Evolutionary conservation across 805 yeast species (phyloP), one percentile per base, ranked within the genome.

Genomic region (Limtongia smithiae): DNA sequence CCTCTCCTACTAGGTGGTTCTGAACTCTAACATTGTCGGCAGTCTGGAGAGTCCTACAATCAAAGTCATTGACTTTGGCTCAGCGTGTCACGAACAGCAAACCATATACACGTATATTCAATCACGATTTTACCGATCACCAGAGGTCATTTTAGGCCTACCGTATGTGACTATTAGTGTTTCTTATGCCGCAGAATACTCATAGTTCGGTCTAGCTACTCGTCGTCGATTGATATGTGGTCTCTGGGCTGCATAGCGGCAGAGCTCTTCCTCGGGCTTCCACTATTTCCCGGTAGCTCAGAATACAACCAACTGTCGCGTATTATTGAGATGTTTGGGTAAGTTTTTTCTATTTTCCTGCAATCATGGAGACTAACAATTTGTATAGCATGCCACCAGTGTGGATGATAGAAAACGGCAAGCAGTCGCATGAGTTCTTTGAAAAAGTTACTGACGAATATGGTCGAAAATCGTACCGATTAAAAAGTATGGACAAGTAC

Each of bases 401-500:
- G 21, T 95, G 96, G 87, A 93, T 93, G 98, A 74, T 91, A 57
- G 97, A 91, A 56, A 88, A 86, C 81, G 98, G 97, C 24, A 83
- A 87, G 58, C 88, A 83, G 65, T 75, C 95, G 1, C 68, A 74
- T 39, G 79, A 82, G 58, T 93, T 84, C 59, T 75, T 85, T 68
- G 77, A 77, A 49, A 78, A 77, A 55, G 67, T 57, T 25, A 54
- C 63, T 60, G 65, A 68, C 52, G 58, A 69, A 54, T 62, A 62
- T 51, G 71, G 72, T 15, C 57, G 62, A 22, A 66, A 64, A 43
- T 54, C 60, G 21, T 70, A 67, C 54, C 73, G 60, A 44, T 69
- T 69, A 69, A 82, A 70, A 69, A 73, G 73, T 59, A 64, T 77
- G 30, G 73, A 71, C 36, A 82, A 82, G 64, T 80, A 76, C 60